Percentiles rank a stretch among this genome's conserved stretches.
These are phyloP conservation scores for Bocquillonia castaneifolia DNA, from an alignment of 441 rosid genomes.

Conservation along the genomic window DNA sequence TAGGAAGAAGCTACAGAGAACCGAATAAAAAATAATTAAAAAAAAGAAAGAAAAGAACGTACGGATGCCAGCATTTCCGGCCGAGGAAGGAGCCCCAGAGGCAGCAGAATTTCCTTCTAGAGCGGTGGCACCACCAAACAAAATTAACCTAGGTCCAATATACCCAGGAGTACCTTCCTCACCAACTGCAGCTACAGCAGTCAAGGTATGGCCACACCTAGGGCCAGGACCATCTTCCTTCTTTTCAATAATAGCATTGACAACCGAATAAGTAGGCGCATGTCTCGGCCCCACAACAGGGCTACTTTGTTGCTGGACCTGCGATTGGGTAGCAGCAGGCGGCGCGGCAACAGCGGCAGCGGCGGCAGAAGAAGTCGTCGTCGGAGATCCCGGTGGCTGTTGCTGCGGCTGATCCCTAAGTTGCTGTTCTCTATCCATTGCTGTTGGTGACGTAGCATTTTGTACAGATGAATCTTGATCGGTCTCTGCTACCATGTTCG, in stretches of 20 bases:
- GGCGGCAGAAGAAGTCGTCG: too few relatives aligned
- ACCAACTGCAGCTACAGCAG: conserved; percentile 89
- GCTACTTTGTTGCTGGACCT: conserved; percentile 42
- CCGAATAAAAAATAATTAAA: background rate
- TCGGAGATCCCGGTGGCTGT: conserved; percentile 22
- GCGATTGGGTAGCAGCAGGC: conserved; percentile 22
- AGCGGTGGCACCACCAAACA: conserved; percentile 96
- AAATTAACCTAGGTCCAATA: conserved; percentile 81
- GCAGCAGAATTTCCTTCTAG: conserved; percentile 92
- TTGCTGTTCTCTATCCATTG: conserved; percentile 59
- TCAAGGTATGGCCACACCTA: conserved; percentile 91
- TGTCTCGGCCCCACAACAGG: conserved; percentile 75
- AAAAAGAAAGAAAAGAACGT: conserved; percentile 25
- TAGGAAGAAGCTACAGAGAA: background rate
- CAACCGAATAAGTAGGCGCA: conserved; percentile 82
- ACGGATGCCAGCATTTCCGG: conserved; percentile 97
- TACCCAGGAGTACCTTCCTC: conserved; percentile 79
- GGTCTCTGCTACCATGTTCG: conserved; percentile 58
- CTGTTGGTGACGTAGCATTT: conserved; percentile 28
- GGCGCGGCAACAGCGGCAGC: background rate
- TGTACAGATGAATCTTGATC: conserved; percentile 53
- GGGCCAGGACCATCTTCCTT: conserved; percentile 95
- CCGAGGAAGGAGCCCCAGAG: conserved; percentile 82
- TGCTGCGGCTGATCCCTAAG: conserved; percentile 31
- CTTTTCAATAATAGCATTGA: conserved; percentile 74